These are phyloP conservation scores for Eutrema heterophyllum DNA, from an alignment of 345 rosid genomes.

Conservation along the genomic window DNA sequence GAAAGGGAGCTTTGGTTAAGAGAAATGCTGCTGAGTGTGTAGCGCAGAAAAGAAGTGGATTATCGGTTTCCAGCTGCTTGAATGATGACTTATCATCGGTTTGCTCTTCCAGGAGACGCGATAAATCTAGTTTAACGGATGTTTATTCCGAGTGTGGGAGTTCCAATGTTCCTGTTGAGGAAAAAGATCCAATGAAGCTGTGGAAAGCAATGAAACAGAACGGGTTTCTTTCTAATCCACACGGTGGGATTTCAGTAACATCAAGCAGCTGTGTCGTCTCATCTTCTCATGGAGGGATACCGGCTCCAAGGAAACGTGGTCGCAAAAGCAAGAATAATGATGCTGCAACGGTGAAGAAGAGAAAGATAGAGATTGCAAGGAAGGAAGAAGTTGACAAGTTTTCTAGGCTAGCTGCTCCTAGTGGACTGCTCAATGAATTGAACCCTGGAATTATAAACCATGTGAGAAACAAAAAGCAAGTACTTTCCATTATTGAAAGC, in stretches of 20 bases:
- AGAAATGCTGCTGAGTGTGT: constrained; percentile 25
- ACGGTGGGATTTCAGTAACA: constrained; percentile 12
- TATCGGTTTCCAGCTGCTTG: constrained; percentile 51
- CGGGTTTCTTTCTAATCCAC: constrained; percentile 65
- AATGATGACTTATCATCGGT: constrained; percentile 34
- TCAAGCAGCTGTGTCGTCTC: constrained; percentile 24
- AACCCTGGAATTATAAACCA: constrained; percentile 94
- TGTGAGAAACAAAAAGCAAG: constrained; percentile 89
- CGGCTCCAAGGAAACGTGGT: constrained; percentile 69
- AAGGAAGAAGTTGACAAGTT: constrained; percentile 74
- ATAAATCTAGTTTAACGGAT: constrained; percentile 29
- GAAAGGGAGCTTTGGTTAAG: constrained; percentile 12
- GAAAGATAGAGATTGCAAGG: constrained; percentile 71
- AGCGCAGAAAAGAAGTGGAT: constrained; percentile 30
- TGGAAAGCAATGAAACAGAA: constrained; percentile 93
- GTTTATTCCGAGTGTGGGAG: constrained; percentile 73
- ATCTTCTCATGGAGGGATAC: constrained; percentile 61
- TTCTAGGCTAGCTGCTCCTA: constrained; percentile 81
- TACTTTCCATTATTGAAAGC: constrained; percentile 85
- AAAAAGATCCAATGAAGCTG: constrained; percentile 55
- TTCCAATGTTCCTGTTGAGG: constrained; percentile 43
- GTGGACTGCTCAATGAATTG: constrained; percentile 79
- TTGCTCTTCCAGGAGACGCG: constrained; percentile 29
- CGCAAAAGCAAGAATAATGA: constrained; percentile 47
- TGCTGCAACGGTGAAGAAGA: constrained; percentile 38